Base-by-base conservation (phyloP, 139 green algal genomes). In the Chlamydomonas sp. region DNA sequence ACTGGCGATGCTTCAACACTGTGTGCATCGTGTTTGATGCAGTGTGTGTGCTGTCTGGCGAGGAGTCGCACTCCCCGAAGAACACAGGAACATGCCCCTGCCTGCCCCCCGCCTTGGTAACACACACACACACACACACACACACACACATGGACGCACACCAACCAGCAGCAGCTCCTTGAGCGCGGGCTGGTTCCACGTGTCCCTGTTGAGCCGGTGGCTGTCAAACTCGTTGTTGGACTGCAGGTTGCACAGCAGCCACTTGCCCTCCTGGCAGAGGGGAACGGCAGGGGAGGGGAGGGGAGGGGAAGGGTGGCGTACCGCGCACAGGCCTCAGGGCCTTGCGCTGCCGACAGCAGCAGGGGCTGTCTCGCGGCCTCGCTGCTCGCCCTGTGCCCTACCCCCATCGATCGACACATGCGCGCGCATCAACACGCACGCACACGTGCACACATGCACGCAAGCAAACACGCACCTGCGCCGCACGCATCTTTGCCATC, bases 221-320 rank as follows among this genome's bases (percentile, higher is more conserved):
- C 68, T 75, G 2, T 83, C 86, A 82, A 96, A 96, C 79, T 96
- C 76, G 6, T 64, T 76, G 31, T 77, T 67, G 35, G 49, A 79
- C 76, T 96, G 90, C 47, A 97, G 39, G 71, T 96, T 96, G 3
- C 94, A 58, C 35, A 96, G 67, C 78, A 96, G 84, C 83, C 85
- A 91, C 29, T 69, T 76, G 35, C 71, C 73, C 63, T 89, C 37
- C n/a, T 73, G 26, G 43, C 13, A 54, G 43, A 16, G 43, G 13
- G 43, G 10, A 10, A 54, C 43, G 16, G 68, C 0, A 66, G 37
- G 47, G 24, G n/a, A 30, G 3, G 33, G 65, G 16, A 35, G 24
- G 61, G 39, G 38, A 37, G 39, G 38, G 28, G 33, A 54, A 67
- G 29, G 22, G 38, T 28, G 36, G 50, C 35, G 5, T 10, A 31